phyloP scores from a whole-genome alignment of 805 yeast species.

The Komagataella phaffii region DNA sequence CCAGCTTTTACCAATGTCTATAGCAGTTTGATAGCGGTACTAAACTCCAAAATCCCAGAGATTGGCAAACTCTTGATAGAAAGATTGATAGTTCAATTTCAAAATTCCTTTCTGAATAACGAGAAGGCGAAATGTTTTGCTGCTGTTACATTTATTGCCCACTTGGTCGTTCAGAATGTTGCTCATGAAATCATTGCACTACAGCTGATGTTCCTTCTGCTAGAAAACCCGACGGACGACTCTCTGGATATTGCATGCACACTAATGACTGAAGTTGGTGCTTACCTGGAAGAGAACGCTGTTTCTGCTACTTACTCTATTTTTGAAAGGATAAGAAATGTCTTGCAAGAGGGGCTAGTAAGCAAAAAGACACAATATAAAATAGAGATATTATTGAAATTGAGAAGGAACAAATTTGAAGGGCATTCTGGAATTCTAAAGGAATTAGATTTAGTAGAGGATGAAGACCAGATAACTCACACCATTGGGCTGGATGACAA shows the following conservation, averaged over 20 bases:
- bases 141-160: constrained; percentile 38
- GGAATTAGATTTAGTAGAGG: constrained; percentile 49
- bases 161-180: constrained; percentile 50
- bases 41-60: constrained; percentile 58
- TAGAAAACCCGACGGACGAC: constrained; percentile 31
- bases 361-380: constrained; percentile 26
- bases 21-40: constrained; percentile 41
- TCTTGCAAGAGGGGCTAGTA: constrained; percentile 43
- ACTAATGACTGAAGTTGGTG: constrained; percentile 41
- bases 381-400: constrained; percentile 37
- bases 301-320: constrained; percentile 27
- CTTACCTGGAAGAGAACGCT: constrained; percentile 27
- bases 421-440: constrained; percentile 24
- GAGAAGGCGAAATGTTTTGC: constrained; percentile 30
- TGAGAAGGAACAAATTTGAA: constrained; percentile 29
- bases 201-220: constrained; percentile 36
- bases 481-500: constrained; percentile 39
- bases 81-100: constrained; percentile 46
- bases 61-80: constrained; percentile 45
- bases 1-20: constrained; percentile 29
- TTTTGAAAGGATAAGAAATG: constrained; percentile 44
- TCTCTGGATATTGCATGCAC: constrained; percentile 41
- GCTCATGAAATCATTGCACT: constrained; percentile 37
- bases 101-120: constrained; percentile 33
- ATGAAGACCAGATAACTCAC: constrained; percentile 47